These are phyloP conservation scores for Asterophora parasitica DNA, from an alignment of 768 basidiomycete genomes.

Conservation along the genomic window DNA sequence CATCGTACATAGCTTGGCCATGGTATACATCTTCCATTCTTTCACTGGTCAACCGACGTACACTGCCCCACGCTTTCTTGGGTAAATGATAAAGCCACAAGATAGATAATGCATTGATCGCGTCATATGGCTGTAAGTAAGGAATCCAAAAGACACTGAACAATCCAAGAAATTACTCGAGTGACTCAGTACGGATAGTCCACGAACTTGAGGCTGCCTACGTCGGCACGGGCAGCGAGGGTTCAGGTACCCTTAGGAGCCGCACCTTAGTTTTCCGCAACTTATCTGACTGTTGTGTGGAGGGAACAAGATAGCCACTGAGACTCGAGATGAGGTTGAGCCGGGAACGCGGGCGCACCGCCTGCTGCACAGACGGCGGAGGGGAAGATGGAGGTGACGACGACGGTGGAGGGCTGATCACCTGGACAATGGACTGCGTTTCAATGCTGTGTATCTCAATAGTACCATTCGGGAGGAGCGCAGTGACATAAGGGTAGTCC, in stretches of 20 bases:
- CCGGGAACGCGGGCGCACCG: slow-evolving; percentile 22
- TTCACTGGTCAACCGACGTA: too few relatives aligned
- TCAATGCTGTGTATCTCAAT: slow-evolving; percentile 81
- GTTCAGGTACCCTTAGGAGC: slow-evolving; percentile 16
- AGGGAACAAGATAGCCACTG: slow-evolving; percentile 46
- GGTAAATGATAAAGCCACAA: too few relatives aligned
- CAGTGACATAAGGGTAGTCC: slow-evolving; percentile 77
- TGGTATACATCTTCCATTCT: too few relatives aligned
- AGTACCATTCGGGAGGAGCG: slow-evolving; percentile 73
- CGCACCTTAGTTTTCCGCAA: slow-evolving; percentile 38
- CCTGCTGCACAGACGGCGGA: slow-evolving; percentile 15
- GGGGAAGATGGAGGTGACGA: slow-evolving; percentile 20
- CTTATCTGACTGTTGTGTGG: slow-evolving; percentile 42
- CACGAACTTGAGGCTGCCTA: background rate
- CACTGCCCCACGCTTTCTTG: too few relatives aligned
- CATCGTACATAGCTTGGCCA: too few relatives aligned
- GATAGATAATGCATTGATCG: too few relatives aligned
- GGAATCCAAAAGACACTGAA: too few relatives aligned
- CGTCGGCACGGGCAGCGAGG: background rate
- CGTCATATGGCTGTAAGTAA: too few relatives aligned
- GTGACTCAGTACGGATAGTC: too few relatives aligned
- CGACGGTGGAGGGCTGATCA: slow-evolving; percentile 45
- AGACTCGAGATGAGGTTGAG: slow-evolving; percentile 35
- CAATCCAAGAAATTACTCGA: too few relatives aligned
- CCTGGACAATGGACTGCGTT: slow-evolving; percentile 67